These are phyloP conservation scores for Nemania bipapillata DNA, from an alignment of 2,329 filamentous ascomycete species.

Conservation along the genomic window DNA sequence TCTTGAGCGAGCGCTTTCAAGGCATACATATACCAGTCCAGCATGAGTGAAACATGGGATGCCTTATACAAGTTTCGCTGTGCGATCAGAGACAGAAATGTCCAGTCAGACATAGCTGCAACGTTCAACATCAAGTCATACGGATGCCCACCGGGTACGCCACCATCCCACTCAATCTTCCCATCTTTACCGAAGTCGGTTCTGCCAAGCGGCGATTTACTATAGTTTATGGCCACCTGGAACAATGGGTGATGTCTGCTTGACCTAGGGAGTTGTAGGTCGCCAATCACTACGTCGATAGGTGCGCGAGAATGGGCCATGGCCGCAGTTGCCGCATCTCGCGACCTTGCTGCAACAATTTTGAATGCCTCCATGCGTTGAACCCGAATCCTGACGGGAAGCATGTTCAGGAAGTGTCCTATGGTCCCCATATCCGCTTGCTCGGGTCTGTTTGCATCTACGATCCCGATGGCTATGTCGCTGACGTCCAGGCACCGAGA, in stretches of 20 bases:
- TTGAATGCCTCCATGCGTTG: not conserved
- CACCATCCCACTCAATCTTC: slow-evolving; percentile 18
- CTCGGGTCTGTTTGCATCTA: not conserved
- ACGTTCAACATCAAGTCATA: slow-evolving; percentile 41
- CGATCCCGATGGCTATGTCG: not conserved
- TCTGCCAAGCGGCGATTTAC: not conserved
- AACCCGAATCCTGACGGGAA: slow-evolving; percentile 49
- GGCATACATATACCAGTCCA: slow-evolving; percentile 15
- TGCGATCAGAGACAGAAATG: not conserved
- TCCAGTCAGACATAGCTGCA: not conserved
- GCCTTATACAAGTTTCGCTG: slow-evolving; percentile 14
- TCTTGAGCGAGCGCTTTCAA: not conserved
- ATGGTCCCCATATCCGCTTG: slow-evolving; percentile 44
- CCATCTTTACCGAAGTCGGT: slow-evolving; percentile 12
- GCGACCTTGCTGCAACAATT: not conserved
- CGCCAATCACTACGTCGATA: slow-evolving; percentile 51
- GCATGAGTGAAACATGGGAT: not conserved
- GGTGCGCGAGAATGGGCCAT: slow-evolving; percentile 56
- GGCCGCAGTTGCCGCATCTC: slow-evolving; percentile 38
- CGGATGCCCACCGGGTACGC: not conserved
- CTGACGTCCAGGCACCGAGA: not conserved
- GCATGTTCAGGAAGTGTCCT: slow-evolving; percentile 55
- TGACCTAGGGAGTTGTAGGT: not conserved
- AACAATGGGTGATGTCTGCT: slow-evolving; percentile 24
- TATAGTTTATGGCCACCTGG: slow-evolving; percentile 30